phyloP scores from a whole-genome alignment of 2,329 filamentous ascomycete genomes.

The Paecilomyces variotii region DNA sequence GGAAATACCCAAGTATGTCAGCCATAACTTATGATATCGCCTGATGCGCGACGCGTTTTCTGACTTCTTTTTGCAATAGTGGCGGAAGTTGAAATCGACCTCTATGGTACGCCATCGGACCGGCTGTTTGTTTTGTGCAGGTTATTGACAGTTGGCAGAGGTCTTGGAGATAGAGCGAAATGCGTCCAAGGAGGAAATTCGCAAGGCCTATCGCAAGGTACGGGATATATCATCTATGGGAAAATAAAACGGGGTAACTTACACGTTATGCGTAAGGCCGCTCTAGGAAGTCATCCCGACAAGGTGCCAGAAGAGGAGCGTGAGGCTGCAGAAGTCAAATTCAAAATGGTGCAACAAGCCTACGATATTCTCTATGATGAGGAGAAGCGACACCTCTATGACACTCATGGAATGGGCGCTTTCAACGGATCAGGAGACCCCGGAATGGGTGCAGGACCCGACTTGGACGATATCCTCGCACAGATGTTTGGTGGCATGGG shows the following conservation, averaged over 20 bases:
- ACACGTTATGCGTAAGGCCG: conserved; percentile 50
- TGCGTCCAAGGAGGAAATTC: conserved; percentile 73
- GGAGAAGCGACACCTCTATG: conserved; percentile 84
- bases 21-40: background rate
- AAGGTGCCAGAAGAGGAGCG: conserved; percentile 85
- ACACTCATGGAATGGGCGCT: conserved; percentile 89
- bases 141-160: conserved; percentile 47
- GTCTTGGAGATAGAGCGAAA: conserved; percentile 66
- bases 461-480: conserved; percentile 84
- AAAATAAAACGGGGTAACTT: conserved; percentile 5
- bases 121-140: background rate
- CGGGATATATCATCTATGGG: conserved; percentile 10
- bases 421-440: conserved; percentile 71
- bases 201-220: conserved; percentile 94
- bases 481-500: conserved; percentile 68
- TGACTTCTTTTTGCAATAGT: conserved; percentile 15
- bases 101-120: conserved; percentile 47
- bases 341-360: conserved; percentile 87
- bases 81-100: conserved; percentile 42
- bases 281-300: conserved; percentile 84
- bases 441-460: conserved; percentile 53
- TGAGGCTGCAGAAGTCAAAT: conserved; percentile 77
- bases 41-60: background rate
- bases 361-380: conserved; percentile 98
- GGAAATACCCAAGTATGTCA: background rate